Evolutionary conservation across 176 grass and related monocot species (phyloP), one percentile per base, ranked within the genome.

Genomic region (Juncus effusus): DNA sequence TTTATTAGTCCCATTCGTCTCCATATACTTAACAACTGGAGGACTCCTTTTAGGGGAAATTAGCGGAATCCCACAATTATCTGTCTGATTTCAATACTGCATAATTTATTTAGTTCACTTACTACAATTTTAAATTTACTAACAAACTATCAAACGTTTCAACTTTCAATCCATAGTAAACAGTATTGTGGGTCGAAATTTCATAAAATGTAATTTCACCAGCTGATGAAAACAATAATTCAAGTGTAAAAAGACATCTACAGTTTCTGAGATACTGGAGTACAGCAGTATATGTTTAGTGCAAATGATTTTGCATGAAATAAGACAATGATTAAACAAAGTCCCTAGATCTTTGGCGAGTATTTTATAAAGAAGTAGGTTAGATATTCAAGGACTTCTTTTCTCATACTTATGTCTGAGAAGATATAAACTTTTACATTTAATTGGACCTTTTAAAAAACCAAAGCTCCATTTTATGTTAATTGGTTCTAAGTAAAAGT

Each of bases 301-400:
- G 40, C 38, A n/a, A 63, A 63, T 6, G 61, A 63, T 40, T 28
- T 13, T 7, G 38, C 40, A 36, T 44, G 38, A 63, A 63, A 42
- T 63, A 28, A 63, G 61, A 28, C 36, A 63, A 63, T 63, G 38
- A 63, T 14, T 63, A 63, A 4, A 42, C 40, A 42, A 63, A 63
- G 37, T 5, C 37, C 15, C 37, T n/a, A 40, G 12, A 42, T 57
- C 54, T 57, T 57, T 57, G 54, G 19, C 10, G 40, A 63, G 61
- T 7, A 63, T 63, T 4, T 40, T 13, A 13, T 63, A 13, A 57
- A 9, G n/a, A 57, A 57, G 54, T 57, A 57, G 54, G 54, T 57
- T 16, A 57, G 54, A 57, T 57, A 57, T 57, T 13, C 10, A 13
- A 57, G 4, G 54, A 16, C 14, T 16, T 13, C 10, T 16, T 13